Conservation (phyloP, 2,329 filamentous ascomycete genomes). For the Fusarium sp. region DNA sequence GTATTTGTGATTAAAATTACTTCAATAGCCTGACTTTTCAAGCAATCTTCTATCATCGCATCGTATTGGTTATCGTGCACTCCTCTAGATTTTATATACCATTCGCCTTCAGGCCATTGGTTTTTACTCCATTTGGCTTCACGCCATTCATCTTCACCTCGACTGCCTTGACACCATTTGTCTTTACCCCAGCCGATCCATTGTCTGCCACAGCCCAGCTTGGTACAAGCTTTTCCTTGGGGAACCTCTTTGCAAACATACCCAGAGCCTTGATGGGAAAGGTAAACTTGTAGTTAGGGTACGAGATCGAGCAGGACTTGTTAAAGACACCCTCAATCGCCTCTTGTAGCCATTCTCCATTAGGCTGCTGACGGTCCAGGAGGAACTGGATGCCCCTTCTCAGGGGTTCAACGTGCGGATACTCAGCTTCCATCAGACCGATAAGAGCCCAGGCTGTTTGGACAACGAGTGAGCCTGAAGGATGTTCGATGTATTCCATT, state of each 20-base stretch:
- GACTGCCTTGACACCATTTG: neutral
- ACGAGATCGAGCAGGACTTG: conserved; percentile 99
- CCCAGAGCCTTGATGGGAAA: conserved; percentile 95
- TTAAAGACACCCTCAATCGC: conserved; percentile 99
- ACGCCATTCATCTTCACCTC: neutral
- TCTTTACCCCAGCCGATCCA: neutral
- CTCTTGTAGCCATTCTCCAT: conserved; percentile 96
- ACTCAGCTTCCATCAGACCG: conserved; percentile 84
- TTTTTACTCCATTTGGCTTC: neutral
- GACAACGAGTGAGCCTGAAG: conserved; percentile 84
- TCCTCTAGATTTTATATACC: neutral
- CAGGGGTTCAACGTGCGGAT: conserved; percentile 79
- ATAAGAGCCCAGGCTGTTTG: conserved; percentile 94
- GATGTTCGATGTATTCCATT: conserved; percentile 79
- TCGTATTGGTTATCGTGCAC: neutral
- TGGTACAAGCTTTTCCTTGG: conserved; percentile 67
- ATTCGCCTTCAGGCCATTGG: neutral
- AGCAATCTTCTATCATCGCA: neutral
- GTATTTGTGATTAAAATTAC: neutral
- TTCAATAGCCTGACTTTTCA: neutral
- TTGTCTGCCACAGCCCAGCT: conserved; percentile 20
- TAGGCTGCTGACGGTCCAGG: conserved; percentile 84
- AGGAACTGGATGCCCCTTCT: conserved; percentile 82
- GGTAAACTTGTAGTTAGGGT: conserved; percentile 98
- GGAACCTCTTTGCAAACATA: conserved; percentile 82